Conservation (phyloP, 2,329 filamentous ascomycete genomes). For the Arthrobotrys conoides region DNA sequence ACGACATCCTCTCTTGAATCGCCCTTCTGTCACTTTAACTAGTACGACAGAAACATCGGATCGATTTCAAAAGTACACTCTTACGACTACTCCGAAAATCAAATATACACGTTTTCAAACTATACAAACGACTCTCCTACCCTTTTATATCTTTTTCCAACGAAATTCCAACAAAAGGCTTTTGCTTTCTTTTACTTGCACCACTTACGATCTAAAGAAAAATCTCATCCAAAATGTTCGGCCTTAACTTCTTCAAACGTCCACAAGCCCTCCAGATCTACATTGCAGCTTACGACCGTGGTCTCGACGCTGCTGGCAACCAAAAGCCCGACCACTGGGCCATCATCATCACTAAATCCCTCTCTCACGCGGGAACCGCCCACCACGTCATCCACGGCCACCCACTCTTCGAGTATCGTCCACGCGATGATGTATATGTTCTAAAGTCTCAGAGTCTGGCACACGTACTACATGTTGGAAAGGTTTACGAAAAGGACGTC, state of each 20-base stretch:
- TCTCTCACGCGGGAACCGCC: slow-evolving; percentile 53
- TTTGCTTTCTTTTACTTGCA: background rate
- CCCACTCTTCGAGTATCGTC: slow-evolving; percentile 58
- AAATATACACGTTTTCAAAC: background rate
- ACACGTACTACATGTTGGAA: slow-evolving; percentile 55
- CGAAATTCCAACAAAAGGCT: background rate
- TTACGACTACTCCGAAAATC: slow-evolving; percentile 23
- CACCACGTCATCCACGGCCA: slow-evolving; percentile 61
- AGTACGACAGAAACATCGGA: slow-evolving; percentile 54
- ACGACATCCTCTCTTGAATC: background rate
- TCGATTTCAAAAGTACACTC: slow-evolving; percentile 3
- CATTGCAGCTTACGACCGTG: slow-evolving; percentile 56
- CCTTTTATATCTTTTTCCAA: background rate
- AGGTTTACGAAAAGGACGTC: slow-evolving; percentile 55
- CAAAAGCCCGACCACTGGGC: slow-evolving; percentile 59
- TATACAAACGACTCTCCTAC: slow-evolving; percentile 27
- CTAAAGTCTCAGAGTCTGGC: slow-evolving; percentile 53
- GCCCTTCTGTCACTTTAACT: slow-evolving; percentile 61
- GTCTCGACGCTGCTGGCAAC: slow-evolving; percentile 51
- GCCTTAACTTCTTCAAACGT: slow-evolving; percentile 47
- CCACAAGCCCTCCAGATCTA: slow-evolving; percentile 51
- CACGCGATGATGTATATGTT: slow-evolving; percentile 56
- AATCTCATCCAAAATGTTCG: slow-evolving; percentile 47
- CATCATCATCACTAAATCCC: slow-evolving; percentile 57
- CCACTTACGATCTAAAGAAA: background rate